Conservation (phyloP, 139 green algal species). For the Chloropicon primus region DNA sequence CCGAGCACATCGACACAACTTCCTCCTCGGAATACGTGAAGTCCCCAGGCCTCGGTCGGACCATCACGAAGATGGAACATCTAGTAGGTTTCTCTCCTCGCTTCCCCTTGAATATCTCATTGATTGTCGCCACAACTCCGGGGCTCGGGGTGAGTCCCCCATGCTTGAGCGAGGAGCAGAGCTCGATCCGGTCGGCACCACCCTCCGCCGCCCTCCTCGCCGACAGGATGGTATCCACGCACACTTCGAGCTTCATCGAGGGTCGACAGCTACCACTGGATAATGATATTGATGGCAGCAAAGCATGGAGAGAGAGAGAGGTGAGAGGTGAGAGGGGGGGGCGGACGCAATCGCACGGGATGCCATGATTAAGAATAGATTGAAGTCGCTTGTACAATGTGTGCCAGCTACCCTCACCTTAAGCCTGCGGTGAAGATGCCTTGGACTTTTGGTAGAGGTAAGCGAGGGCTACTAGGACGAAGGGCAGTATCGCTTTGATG, state of each 20-base stretch:
- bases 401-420: too few species aligned
- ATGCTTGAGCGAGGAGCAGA: not conserved
- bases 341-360: not conserved
- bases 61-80: too few species aligned
- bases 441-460: not conserved
- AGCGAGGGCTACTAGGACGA: not conserved
- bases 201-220: not conserved
- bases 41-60: not conserved
- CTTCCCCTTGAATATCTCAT: not conserved
- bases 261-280: too few species aligned
- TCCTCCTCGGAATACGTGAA: not conserved
- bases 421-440: not conserved
- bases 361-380: too few species aligned
- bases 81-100: too few species aligned
- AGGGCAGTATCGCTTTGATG: not conserved
- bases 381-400: too few species aligned
- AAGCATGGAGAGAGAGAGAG: not conserved
- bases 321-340: not conserved
- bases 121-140: not conserved
- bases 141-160: not conserved
- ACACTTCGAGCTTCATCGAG: not conserved
- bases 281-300: not conserved
- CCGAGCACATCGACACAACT: not conserved
- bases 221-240: not conserved
- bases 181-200: not conserved